Conservation (phyloP, 495 filamentous ascomycete species). For the Chaetomium cochliodes region DNA sequence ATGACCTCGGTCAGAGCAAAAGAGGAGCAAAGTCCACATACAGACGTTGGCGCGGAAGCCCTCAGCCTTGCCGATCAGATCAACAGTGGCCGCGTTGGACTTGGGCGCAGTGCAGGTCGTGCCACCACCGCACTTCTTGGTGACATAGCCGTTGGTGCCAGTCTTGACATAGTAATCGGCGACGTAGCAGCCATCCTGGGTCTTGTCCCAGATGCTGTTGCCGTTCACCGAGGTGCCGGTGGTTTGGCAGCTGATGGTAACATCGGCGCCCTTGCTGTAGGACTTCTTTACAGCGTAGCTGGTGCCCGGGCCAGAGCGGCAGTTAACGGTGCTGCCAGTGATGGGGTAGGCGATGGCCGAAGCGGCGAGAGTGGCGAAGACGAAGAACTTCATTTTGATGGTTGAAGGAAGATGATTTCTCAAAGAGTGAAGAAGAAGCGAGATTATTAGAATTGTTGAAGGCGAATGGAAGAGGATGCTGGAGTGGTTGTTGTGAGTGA, state of each 20-base stretch:
- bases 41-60: conserved; percentile 23
- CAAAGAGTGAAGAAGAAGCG: not conserved
- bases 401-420: not conserved
- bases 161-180: conserved; percentile 35
- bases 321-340: conserved; percentile 28
- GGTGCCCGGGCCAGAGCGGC: conserved; percentile 31
- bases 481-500: not conserved
- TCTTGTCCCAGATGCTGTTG: conserved; percentile 38
- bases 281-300: conserved; percentile 24
- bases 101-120: conserved; percentile 17
- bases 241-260: conserved; percentile 34
- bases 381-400: conserved; percentile 21
- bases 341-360: conserved; percentile 23
- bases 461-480: not conserved
- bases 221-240: conserved; percentile 24
- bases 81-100: conserved; percentile 25
- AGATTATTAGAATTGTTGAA: not conserved
- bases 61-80: conserved; percentile 28
- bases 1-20: not conserved
- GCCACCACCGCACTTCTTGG: conserved; percentile 20
- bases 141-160: conserved; percentile 29
- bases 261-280: conserved; percentile 28
- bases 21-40: conserved; percentile 1
- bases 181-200: conserved; percentile 33
- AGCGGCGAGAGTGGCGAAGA: conserved; percentile 10